Evolutionary conservation across 768 basidiomycete species (phyloP).

Genomic region (Antrodiella citrinella): DNA sequence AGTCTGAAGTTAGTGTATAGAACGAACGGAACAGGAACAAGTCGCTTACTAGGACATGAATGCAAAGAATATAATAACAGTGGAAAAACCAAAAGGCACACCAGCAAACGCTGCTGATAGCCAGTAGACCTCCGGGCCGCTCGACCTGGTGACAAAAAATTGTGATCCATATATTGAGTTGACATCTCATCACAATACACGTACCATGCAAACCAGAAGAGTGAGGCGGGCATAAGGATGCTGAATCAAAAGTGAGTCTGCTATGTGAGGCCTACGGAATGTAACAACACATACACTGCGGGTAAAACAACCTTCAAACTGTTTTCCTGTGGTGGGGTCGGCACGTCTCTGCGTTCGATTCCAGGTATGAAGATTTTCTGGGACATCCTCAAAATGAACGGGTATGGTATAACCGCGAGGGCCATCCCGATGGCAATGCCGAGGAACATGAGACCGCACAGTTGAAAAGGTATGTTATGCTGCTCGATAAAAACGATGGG

Average conservation of each 20-base stretch:
- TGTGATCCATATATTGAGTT: too few species aligned
- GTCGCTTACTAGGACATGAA: conserved; percentile 19
- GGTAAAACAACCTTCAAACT: conserved; percentile 14
- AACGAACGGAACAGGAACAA: neutral
- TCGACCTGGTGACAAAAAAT: conserved; percentile 14
- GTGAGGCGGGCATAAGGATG: conserved; percentile 11
- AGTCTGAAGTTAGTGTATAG: neutral
- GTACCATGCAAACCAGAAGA: conserved; percentile 20
- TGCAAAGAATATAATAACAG: conserved; percentile 13
- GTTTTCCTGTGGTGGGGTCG: conserved; percentile 6
- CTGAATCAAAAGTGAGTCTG: neutral
- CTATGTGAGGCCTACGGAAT: neutral
- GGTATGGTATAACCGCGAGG: conserved; percentile 6
- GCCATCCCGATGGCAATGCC: conserved; percentile 14
- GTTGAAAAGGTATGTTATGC: conserved; percentile 14
- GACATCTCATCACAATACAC: neutral
- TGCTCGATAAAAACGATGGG: conserved; percentile 16
- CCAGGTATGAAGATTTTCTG: conserved; percentile 11
- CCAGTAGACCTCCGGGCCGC: conserved; percentile 15
- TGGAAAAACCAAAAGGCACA: conserved; percentile 16
- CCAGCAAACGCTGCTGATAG: conserved; percentile 16
- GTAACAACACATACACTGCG: conserved; percentile 9
- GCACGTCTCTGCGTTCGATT: conserved; percentile 5
- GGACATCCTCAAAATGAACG: conserved; percentile 6
- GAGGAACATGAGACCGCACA: conserved; percentile 17